Base-by-base conservation (phyloP, 2,329 filamentous ascomycete species). In the Truncatella angustata region DNA sequence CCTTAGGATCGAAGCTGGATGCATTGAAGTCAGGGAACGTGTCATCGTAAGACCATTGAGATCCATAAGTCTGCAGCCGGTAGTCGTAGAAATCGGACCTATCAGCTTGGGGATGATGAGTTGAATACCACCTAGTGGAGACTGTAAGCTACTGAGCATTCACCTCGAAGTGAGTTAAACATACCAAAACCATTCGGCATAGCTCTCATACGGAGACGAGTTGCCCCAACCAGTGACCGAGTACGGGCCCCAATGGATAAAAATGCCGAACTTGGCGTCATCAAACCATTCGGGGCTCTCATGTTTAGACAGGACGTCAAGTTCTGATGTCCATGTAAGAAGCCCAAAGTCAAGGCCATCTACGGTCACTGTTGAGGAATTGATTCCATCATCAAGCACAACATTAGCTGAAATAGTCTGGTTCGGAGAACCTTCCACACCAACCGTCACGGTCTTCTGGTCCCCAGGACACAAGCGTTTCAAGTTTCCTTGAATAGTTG, bases 161-260 rank as follows among this genome's bases (percentile, higher is more conserved):
- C 16, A 34, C 3, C 16, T 10, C 1, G 34, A 1, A 34, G 3
- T 7, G n/a, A n/a, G 2, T 5, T 11, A 23, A 18, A 32, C 35
- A 14, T 49, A 53, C 77, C 77, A 80, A 61, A 66, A 70, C 68
- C 68, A 71, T 55, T 72, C 70, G 1, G 70, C 67, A 50, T 72
- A 71, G n/a, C 60, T 65, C 57, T 72, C 68, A 46, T 66, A 60
- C 3, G 61, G 57, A 2, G 61, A 58, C 3, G 63, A 64, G 53
- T 69, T 69, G 11, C 79, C 79, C 76, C 78, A 82, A 52, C 51
- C 51, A 42, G 51, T 50, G 4, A 81, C 78, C 0, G 74, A 64
- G 58, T 80, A 82, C 0, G 73, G 66, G 2, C 79, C 78, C 76
- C 79, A 82, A 51, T 82, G 79, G 30, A 81, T 77, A 56, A 83